phyloP scores from a whole-genome alignment of 495 filamentous ascomycete species.

The Aspergillus ellipticus region DNA sequence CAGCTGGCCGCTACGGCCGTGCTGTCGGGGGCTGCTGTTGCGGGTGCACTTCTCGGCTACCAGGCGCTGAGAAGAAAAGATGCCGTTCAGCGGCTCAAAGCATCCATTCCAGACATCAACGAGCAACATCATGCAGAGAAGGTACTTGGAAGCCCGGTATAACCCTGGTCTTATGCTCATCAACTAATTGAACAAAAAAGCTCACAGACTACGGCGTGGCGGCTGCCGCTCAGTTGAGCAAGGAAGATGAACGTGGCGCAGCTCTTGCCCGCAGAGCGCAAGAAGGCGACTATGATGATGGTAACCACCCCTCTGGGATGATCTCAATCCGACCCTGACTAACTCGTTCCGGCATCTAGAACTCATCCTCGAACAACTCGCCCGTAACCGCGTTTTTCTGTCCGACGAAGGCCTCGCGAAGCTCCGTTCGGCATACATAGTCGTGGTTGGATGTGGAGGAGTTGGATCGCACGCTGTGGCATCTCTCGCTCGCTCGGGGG shows the following conservation, averaged over 20 bases:
- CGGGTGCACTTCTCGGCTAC: constrained; percentile 65
- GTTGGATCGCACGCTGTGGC: constrained; percentile 90
- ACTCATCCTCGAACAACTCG: constrained; percentile 91
- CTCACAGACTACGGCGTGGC: constrained; percentile 72
- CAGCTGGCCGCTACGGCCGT: constrained; percentile 76
- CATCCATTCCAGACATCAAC: constrained; percentile 60
- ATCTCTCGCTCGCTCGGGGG: constrained; percentile 84
- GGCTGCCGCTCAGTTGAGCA: constrained; percentile 51
- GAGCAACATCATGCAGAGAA: constrained; percentile 41
- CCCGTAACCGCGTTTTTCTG: constrained; percentile 91
- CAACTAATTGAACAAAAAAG: constrained; percentile 36
- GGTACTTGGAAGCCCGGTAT: constrained; percentile 18
- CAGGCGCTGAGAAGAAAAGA: constrained; percentile 62
- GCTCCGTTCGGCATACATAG: constrained; percentile 76
- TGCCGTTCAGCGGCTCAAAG: constrained; percentile 64
- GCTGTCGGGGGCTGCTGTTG: constrained; percentile 70
- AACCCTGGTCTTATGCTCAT: background rate
- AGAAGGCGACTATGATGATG: constrained; percentile 88
- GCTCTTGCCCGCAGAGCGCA: constrained; percentile 76
- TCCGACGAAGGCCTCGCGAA: constrained; percentile 72
- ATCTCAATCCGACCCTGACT: constrained; percentile 1
- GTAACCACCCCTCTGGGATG: constrained; percentile 30
- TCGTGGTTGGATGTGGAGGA: constrained; percentile 90
- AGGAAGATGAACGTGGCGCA: constrained; percentile 75
- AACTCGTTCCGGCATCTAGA: constrained; percentile 42